phyloP scores from a whole-genome alignment of 2,329 filamentous ascomycete species.

The Apiospora malaysiana region DNA sequence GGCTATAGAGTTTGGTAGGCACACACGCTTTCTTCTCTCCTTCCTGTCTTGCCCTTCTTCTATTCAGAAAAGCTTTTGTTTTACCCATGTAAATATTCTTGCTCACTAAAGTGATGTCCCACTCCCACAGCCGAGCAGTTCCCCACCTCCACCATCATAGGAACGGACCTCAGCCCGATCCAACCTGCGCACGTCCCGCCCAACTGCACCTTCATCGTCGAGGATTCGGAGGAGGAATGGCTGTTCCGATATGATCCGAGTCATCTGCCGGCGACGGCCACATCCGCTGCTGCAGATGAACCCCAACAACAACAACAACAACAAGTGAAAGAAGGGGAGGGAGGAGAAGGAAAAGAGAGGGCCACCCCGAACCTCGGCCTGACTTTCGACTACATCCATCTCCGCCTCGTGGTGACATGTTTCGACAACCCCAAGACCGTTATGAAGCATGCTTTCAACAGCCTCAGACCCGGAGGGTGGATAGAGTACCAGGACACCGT shows the following conservation, averaged over 20 bases:
- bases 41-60: no score
- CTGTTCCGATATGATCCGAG: neutral
- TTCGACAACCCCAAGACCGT: slow-evolving; percentile 20
- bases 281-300: neutral
- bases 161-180: slow-evolving; percentile 20
- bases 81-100: no score
- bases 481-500: slow-evolving; percentile 20
- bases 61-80: no score
- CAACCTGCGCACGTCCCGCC: neutral
- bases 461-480: slow-evolving; percentile 22
- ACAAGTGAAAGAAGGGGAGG: no score
- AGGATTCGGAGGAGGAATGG: slow-evolving; percentile 23
- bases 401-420: slow-evolving; percentile 18
- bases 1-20: slow-evolving; percentile 19
- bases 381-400: slow-evolving; percentile 22
- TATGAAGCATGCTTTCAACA: slow-evolving; percentile 21
- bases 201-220: slow-evolving; percentile 18
- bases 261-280: neutral
- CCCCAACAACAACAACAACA: no score
- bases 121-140: neutral
- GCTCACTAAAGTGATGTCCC: no score
- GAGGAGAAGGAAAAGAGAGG: no score
- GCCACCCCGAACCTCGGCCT: neutral
- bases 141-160: neutral
- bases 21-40: neutral